Conservation (phyloP, 106 monocot genomes). For the Phalaenopsis equestris region DNA sequence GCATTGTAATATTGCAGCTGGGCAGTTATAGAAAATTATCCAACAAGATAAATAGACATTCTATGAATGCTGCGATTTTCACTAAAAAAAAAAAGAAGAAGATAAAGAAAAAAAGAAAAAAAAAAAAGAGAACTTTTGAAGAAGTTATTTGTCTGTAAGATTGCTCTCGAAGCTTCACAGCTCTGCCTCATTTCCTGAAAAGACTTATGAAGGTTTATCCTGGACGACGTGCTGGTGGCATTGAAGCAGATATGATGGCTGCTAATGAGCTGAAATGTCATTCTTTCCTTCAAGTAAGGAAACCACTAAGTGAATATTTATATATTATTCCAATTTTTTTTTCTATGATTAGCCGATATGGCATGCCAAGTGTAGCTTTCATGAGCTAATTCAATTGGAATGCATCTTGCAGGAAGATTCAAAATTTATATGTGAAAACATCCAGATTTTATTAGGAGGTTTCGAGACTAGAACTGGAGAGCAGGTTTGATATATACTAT, state of each 20-base stretch:
- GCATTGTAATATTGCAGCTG: background rate
- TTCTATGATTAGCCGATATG: background rate
- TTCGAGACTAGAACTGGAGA: conserved; percentile 96
- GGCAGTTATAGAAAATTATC: background rate
- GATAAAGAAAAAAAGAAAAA: too few species aligned
- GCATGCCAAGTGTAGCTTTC: background rate
- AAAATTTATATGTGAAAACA: conserved; percentile 45
- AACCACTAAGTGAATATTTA: background rate
- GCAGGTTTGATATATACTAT: conserved; percentile 46
- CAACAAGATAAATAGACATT: background rate
- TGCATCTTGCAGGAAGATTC: conserved; percentile 47
- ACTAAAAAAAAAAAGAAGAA: too few species aligned
- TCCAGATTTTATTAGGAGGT: conserved; percentile 76
- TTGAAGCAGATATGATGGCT: conserved; percentile 95
- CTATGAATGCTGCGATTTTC: background rate
- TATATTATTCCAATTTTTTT: background rate
- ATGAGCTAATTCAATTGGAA: background rate
- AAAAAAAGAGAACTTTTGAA: background rate
- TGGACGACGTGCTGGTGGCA: conserved; percentile 70
- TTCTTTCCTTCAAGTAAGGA: conserved; percentile 67
- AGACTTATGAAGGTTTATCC: conserved; percentile 79
- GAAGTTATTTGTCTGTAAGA: conserved; percentile 1
- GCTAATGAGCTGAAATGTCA: conserved; percentile 84
- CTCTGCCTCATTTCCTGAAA: conserved; percentile 15
- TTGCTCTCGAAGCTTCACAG: background rate